Percentiles rank a stretch among this genome's conserved stretches.
phyloP scores from a whole-genome alignment of 345 rosid genomes.

The Zanthoxylum bungeanum region DNA sequence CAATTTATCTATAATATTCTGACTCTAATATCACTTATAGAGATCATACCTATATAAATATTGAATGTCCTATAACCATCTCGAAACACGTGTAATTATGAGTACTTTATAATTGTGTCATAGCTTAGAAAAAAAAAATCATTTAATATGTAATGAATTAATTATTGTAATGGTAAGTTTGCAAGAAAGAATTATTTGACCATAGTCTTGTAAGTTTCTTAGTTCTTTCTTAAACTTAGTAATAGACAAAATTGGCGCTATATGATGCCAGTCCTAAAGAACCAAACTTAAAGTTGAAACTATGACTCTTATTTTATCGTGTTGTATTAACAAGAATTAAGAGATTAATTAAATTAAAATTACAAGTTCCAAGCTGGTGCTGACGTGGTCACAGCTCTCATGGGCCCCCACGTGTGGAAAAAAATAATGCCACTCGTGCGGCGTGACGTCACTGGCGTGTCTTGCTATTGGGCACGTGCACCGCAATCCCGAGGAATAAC shows the following conservation, averaged over 20 bases:
- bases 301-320: constrained; percentile 33
- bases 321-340: neutral
- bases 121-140: neutral
- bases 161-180: neutral
- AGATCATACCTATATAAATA: too few species aligned
- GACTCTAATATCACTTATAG: too few species aligned
- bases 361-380: constrained; percentile 1
- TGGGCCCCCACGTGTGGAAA: constrained; percentile 9
- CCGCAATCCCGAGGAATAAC: constrained; percentile 26
- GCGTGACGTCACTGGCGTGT: constrained; percentile 19
- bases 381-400: constrained; percentile 12
- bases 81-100: neutral
- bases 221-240: neutral
- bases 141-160: neutral
- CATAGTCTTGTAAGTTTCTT: constrained; percentile 18
- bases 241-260: neutral
- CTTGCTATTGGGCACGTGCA: constrained; percentile 29
- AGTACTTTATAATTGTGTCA: neutral
- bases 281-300: neutral
- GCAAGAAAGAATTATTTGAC: constrained; percentile 6
- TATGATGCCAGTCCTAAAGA: neutral
- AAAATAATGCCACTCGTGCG: constrained; percentile 35
- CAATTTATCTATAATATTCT: too few species aligned
- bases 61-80: accelerated
- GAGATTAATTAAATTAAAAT: too few species aligned